phyloP scores from a whole-genome alignment of 345 rosid species.

The Litchi chinensis region DNA sequence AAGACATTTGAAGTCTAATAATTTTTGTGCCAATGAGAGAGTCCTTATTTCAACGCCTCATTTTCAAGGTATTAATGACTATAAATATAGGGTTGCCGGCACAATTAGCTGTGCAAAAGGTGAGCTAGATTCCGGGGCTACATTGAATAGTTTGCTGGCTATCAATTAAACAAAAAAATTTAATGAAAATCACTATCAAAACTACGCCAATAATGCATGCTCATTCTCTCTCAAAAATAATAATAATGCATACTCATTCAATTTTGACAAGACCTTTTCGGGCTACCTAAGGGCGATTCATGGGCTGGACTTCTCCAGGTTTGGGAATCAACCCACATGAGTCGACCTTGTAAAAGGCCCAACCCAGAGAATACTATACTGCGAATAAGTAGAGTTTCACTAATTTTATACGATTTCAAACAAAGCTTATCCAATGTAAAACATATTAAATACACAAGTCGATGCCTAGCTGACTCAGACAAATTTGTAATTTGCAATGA shows the following conservation, averaged over 20 bases:
- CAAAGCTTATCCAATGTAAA: too few relatives aligned
- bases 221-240: too few relatives aligned
- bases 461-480: too few relatives aligned
- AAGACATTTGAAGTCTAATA: not conserved
- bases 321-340: not conserved
- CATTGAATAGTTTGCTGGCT: not conserved
- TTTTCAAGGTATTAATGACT: not conserved
- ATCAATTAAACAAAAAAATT: not conserved
- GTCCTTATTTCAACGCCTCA: not conserved
- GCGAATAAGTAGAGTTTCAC: too few relatives aligned
- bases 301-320: not conserved
- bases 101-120: not conserved
- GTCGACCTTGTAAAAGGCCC: not conserved
- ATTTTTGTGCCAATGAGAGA: not conserved
- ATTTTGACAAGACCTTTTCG: not conserved
- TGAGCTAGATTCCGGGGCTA: not conserved
- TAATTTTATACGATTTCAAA: too few relatives aligned
- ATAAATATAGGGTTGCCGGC: not conserved
- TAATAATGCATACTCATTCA: not conserved
- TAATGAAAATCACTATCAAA: conserved; percentile 1
- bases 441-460: too few relatives aligned
- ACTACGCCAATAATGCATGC: not conserved
- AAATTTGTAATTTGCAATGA: too few relatives aligned
- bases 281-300: not conserved
- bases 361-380: not conserved